Base-by-base conservation (phyloP, 495 filamentous ascomycete genomes). In the Geoglossum glabrum region DNA sequence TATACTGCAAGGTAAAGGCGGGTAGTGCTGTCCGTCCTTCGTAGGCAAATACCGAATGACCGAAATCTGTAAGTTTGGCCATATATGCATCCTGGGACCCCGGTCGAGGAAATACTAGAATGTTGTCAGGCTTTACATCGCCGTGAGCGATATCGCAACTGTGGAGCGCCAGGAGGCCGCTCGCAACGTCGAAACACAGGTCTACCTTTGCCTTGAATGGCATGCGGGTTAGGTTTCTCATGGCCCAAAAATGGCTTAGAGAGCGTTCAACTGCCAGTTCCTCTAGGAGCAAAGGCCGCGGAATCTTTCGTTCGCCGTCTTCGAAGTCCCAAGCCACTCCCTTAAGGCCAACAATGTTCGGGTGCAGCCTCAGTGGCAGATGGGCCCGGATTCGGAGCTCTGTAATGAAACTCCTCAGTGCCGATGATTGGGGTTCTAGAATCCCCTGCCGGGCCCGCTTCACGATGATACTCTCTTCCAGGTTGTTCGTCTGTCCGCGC, bases 81-180 rank as follows among this genome's bases (percentile, higher is more conserved):
- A 34, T 34, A 11, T 5, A 34, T 11, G 31, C 31, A 11, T 34
- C 31, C 11, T 11, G 31, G 31, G 31, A 34, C 6, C 54, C 63
- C n/a, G 54, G 56, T 15, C 63, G 64, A 23, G 21, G 19, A 30
- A 67, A 67, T 10, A 67, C 38, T 52, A 67, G 54, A 30, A 67
- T 51, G n/a, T 67, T 67, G 34, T 67, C 65, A 26, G 60, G 61
- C 49, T 67, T 67, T 17, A 67, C 61, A 28, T 67, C 65, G 9
- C 65, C 64, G 50, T 67, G 65, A n/a, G 65, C 61, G 28, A 66
- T 64, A 62, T 63, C 64, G 47, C 65, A 67, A 26, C 64, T 61
- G 60, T 67, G 65, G 15, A 67, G 60, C 21, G 62, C 61, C 47
- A 64, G 60, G 19, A 66, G 45, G 25, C 65, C 65, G 38, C 64